Percentiles rank a stretch among this genome's conserved stretches.
Evolutionary conservation across 2,329 filamentous ascomycete species (phyloP).

Genomic region (Alternaria consortialis): DNA sequence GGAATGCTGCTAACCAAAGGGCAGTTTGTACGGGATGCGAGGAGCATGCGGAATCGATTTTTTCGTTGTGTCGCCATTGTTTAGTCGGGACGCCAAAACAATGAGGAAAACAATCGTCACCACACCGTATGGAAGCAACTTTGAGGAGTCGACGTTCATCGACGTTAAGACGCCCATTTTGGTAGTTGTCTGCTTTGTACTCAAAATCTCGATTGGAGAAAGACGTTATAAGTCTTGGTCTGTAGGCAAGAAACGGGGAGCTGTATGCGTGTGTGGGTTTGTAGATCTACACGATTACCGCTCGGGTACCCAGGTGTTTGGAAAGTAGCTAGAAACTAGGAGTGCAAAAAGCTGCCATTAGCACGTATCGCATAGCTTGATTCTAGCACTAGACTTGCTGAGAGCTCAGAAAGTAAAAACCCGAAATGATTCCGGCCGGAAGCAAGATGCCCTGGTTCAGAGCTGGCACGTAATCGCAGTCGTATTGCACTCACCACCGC

Average conservation of each 20-base stretch:
- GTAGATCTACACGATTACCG: background rate
- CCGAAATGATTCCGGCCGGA: background rate
- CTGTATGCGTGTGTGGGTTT: background rate
- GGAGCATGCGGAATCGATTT: conserved; percentile 6
- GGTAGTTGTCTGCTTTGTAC: background rate
- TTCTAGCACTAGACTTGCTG: background rate
- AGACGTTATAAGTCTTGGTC: background rate
- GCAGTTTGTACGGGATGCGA: conserved; percentile 9
- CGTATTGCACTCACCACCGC: background rate
- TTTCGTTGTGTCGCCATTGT: conserved; percentile 3
- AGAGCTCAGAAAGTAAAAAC: background rate
- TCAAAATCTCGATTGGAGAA: background rate
- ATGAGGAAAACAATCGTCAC: conserved; percentile 1
- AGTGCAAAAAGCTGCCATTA: background rate
- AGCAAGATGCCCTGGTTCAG: background rate
- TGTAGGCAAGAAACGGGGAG: background rate
- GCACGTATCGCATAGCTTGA: background rate
- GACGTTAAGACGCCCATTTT: conserved; percentile 7
- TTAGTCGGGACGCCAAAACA: background rate
- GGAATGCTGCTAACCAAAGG: too few species aligned
- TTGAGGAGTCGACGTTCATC: background rate
- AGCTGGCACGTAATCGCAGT: background rate
- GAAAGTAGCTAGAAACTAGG: too few species aligned
- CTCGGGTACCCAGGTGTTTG: too few species aligned
- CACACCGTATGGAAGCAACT: background rate